phyloP scores from a whole-genome alignment of 2,329 filamentous ascomycete species.

The Paecilomyces formosus region DNA sequence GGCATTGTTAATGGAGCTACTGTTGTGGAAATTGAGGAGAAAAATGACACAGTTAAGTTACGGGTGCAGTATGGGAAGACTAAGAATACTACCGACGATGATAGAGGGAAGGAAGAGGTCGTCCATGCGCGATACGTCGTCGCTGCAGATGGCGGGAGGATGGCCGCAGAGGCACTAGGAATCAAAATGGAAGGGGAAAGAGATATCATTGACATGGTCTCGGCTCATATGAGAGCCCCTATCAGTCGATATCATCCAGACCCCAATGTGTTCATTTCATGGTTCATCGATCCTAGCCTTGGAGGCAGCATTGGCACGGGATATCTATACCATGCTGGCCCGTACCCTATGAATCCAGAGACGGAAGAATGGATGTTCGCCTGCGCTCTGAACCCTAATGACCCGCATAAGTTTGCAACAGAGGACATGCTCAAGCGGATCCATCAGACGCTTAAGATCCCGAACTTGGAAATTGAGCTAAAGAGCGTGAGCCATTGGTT shows the following conservation, averaged over 20 bases:
- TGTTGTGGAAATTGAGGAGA: conserved; percentile 16
- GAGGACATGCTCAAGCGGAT: conserved; percentile 16
- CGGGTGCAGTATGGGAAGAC: conserved; percentile 5
- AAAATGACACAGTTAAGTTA: conserved; percentile 13
- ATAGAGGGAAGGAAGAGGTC: conserved; percentile 2
- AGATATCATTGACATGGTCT: conserved; percentile 27
- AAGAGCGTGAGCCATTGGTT: conserved; percentile 25
- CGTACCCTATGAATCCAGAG: conserved; percentile 17
- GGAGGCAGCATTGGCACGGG: conserved; percentile 26
- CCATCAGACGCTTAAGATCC: conserved; percentile 18
- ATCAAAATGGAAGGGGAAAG: conserved; percentile 21
- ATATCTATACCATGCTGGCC: conserved; percentile 28
- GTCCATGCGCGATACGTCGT: conserved; percentile 21
- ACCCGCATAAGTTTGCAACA: conserved; percentile 16
- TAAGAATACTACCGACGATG: not conserved
- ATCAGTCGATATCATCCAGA: conserved; percentile 19
- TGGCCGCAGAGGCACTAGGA: conserved; percentile 19
- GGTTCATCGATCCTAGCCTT: conserved; percentile 26
- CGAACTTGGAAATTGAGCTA: conserved; percentile 21
- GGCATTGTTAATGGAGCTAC: conserved; percentile 20
- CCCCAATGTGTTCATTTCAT: conserved; percentile 23
- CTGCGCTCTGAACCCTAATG: conserved; percentile 14
- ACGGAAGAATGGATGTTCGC: conserved; percentile 28
- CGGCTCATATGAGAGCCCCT: conserved; percentile 22
- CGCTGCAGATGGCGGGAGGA: conserved; percentile 25